Evolutionary conservation across 2,329 filamentous ascomycete genomes (phyloP).

Genomic region (Colletotrichum sp.): DNA sequence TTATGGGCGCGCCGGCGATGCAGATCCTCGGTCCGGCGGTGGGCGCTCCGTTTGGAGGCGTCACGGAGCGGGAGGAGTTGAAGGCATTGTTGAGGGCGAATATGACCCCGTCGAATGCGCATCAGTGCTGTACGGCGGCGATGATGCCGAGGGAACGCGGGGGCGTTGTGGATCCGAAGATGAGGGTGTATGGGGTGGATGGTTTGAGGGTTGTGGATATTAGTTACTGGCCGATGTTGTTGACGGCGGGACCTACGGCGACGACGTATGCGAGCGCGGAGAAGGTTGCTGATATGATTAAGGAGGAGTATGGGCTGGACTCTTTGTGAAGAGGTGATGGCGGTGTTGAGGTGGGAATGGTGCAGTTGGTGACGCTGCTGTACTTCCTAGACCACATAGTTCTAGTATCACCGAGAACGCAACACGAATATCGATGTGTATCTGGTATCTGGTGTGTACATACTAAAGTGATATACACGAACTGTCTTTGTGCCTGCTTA

Average conservation of each 20-base stretch:
- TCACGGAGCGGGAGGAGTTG: constrained; percentile 29
- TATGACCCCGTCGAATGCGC: not conserved
- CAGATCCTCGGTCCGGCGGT: constrained; percentile 31
- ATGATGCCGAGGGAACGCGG: constrained; percentile 22
- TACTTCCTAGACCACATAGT: too few relatives aligned
- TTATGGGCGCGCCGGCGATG: constrained; percentile 35
- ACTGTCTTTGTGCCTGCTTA: not conserved
- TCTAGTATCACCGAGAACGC: too few relatives aligned
- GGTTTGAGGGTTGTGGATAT: constrained; percentile 17
- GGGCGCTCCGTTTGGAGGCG: constrained; percentile 28
- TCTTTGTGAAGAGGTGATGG: not conserved
- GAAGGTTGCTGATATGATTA: constrained; percentile 7
- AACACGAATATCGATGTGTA: not conserved
- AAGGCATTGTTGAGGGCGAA: constrained; percentile 18
- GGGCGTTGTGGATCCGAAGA: constrained; percentile 21
- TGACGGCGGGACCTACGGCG: not conserved
- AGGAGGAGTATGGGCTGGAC: not conserved
- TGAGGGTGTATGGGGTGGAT: constrained; percentile 15
- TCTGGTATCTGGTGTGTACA: not conserved
- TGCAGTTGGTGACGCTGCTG: too few relatives aligned
- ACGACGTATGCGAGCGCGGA: constrained; percentile 6
- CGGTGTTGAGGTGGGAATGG: not conserved
- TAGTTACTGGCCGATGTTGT: constrained; percentile 22
- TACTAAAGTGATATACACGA: not conserved
- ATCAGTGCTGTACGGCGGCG: constrained; percentile 18